Conservation (phyloP, 106 monocot genomes). For the Vanilla planifolia region DNA sequence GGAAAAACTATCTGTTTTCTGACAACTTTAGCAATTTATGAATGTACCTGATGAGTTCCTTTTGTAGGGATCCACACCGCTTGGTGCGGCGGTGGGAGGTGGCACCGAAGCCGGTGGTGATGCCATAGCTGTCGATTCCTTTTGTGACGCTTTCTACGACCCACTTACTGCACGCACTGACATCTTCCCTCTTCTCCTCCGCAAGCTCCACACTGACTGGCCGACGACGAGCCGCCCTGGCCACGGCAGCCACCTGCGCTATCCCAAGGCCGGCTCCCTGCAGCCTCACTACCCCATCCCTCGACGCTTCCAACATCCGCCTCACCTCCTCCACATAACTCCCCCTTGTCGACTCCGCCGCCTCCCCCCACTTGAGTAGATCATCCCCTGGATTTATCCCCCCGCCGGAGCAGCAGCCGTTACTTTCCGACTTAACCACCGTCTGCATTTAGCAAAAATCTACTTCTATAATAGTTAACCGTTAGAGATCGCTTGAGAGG, state of each 20-base stretch:
- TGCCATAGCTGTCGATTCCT: constrained; percentile 48
- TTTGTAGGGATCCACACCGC: constrained; percentile 26
- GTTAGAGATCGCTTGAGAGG: too few species aligned
- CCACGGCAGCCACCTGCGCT: constrained; percentile 6
- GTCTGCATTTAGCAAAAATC: too few species aligned
- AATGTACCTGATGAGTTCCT: constrained; percentile 26
- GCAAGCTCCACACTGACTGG: constrained; percentile 19
- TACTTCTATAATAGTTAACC: too few species aligned
- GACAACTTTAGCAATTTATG: too few species aligned
- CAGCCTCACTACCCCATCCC: not conserved
- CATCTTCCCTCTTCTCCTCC: constrained; percentile 10
- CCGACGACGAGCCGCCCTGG: not conserved
- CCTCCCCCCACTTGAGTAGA: constrained; percentile 13
- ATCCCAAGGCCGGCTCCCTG: constrained; percentile 4
- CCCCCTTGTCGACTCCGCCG: constrained; percentile 8
- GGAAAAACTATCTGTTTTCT: too few species aligned
- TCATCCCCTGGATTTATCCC: too few species aligned
- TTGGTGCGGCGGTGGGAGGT: constrained; percentile 62
- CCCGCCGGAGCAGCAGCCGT: too few species aligned
- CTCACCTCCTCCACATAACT: constrained; percentile 20
- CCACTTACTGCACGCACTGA: constrained; percentile 33
- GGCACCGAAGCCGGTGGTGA: constrained; percentile 66
- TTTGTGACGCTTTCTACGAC: constrained; percentile 28
- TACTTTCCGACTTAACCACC: too few species aligned
- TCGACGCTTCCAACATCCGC: constrained; percentile 11